These are phyloP conservation scores for Pholiota conissans DNA, from an alignment of 768 basidiomycete genomes.

Conservation along the genomic window DNA sequence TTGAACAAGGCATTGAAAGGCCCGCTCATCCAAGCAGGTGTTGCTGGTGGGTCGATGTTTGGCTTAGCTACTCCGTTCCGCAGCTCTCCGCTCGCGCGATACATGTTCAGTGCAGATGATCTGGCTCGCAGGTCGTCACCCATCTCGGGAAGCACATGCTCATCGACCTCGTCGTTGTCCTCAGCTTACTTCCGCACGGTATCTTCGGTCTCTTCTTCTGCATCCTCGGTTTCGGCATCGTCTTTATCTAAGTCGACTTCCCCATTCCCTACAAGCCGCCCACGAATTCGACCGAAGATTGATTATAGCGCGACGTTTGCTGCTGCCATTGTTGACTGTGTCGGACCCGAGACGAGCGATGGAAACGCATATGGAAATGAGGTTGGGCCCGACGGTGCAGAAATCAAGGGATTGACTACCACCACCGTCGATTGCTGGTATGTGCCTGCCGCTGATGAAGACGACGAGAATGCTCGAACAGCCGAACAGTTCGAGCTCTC, in stretches of 20 bases:
- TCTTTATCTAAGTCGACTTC: conserved; percentile 5
- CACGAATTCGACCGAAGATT: conserved; percentile 15
- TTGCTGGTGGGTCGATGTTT: conserved; percentile 21
- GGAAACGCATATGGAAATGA: background rate
- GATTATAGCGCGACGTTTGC: conserved; percentile 12
- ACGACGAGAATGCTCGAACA: conserved; percentile 6
- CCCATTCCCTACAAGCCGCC: conserved; percentile 11
- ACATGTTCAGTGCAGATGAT: conserved; percentile 40
- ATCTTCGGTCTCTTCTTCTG: conserved; percentile 10
- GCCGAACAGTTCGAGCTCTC: conserved; percentile 17
- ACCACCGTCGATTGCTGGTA: conserved; percentile 2
- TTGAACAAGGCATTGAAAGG: conserved; percentile 44
- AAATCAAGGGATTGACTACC: background rate
- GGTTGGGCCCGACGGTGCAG: background rate
- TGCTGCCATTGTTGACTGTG: conserved; percentile 4
- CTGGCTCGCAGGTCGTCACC: conserved; percentile 20
- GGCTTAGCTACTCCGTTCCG: conserved; percentile 50
- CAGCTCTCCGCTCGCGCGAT: conserved; percentile 49
- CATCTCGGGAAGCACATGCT: conserved; percentile 1
- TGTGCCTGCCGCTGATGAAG: conserved; percentile 10
- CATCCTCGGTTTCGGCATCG: conserved; percentile 7
- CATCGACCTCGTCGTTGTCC: conserved; percentile 5
- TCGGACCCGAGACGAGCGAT: background rate
- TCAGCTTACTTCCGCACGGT: conserved; percentile 8
- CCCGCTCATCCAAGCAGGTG: conserved; percentile 12